phyloP scores from a whole-genome alignment of 805 yeast species.

The Schwanniomyces yamadae region DNA sequence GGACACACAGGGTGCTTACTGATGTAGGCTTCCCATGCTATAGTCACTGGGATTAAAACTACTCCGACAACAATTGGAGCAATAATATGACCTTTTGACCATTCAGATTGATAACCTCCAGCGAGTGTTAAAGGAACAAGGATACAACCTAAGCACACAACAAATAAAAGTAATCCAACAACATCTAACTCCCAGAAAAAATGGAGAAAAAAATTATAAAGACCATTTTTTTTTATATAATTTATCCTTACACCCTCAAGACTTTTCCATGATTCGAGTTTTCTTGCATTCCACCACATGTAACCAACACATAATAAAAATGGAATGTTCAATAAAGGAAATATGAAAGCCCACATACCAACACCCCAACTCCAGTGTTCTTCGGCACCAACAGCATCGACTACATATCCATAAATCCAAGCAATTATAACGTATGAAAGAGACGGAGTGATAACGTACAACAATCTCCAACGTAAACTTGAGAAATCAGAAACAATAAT shows the following conservation, averaged over 20 bases:
- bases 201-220: conserved; percentile 6
- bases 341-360: conserved; percentile 23
- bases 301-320: conserved; percentile 13
- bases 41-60: conserved; percentile 13
- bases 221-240: conserved; percentile 8
- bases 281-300: conserved; percentile 17
- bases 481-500: conserved; percentile 18
- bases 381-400: conserved; percentile 9
- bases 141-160: conserved; percentile 32
- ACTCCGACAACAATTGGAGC: conserved; percentile 17
- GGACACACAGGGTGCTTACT: conserved; percentile 17
- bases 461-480: conserved; percentile 17
- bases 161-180: conserved; percentile 31
- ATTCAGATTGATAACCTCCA: conserved; percentile 17
- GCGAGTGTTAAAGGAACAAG: conserved; percentile 38
- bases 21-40: conserved; percentile 13
- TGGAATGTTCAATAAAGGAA: conserved; percentile 19
- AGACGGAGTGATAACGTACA: conserved; percentile 14
- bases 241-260: conserved; percentile 9
- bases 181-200: conserved; percentile 34
- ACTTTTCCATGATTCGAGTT: conserved; percentile 16
- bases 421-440: conserved; percentile 19
- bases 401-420: conserved; percentile 21
- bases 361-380: conserved; percentile 16
- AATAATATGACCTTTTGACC: conserved; percentile 15